Base-by-base conservation (phyloP, 2,329 filamentous ascomycete species). In the Polytolypa hystricis region DNA sequence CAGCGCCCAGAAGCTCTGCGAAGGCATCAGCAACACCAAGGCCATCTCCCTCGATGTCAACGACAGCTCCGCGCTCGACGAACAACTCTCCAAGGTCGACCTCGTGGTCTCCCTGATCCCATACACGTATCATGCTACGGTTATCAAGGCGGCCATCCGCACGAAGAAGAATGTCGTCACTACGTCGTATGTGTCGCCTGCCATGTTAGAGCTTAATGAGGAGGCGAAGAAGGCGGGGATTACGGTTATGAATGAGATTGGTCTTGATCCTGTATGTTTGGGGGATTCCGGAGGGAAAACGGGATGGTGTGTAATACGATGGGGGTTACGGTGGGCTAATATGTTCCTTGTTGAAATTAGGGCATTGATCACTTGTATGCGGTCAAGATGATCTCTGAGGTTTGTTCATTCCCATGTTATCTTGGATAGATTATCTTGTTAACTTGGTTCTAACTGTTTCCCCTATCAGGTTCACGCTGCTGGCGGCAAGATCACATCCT, bases 191-290 rank as follows among this genome's bases (percentile, higher is more conserved):
- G 83, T 94, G 48, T 93, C 84, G 4, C 85, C 85, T 3, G 84
- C 84, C 47, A 95, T 95, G 86, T 64, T 80, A 66, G 89, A 87
- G 68, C 77, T 96, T 34, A 81, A 95, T 53, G 69, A 78, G 51
- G 69, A 81, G 51, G 77, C 74, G 59, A 93, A 94, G 72, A 82
- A 81, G 45, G 89, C 89, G 12, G 87, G 86, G 43, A 95, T 95
- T 57, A 93, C 85, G 8, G 87, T 95, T 57, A 87, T 95, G 82
- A 95, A 96, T 66, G 89, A 96, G 73, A 93, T 93, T 56, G 85
- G 85, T 44, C 56, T 82, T 42, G 62, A 66, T 44, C 57, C 56
- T 26, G 54, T 56, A 41, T 14, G 51, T 47, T 34, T 14, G 12
- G 25, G 16, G 2, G 2, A 29, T 18, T 30, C 21, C 5, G 4